A percentile compares a stretch with the other conserved stretches of the same genome.
Evolutionary conservation across 495 filamentous ascomycete species (phyloP).

Genomic region (Penicillium bialowiezense): DNA sequence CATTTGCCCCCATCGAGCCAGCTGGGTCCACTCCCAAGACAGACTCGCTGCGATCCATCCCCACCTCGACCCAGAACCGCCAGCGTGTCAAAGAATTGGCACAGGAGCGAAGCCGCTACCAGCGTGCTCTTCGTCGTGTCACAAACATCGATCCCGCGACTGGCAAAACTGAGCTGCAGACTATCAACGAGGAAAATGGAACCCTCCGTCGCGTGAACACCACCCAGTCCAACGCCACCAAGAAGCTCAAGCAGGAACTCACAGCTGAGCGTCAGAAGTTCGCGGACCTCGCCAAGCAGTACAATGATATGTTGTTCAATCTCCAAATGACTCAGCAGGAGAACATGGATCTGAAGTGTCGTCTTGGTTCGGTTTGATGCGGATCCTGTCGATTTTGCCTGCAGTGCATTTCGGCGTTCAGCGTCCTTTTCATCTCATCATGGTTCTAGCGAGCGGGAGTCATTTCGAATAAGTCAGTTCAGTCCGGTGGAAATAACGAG

Average conservation of each 20-base stretch:
- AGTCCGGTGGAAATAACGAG: too few species aligned
- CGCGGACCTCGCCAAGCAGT: not conserved
- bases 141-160: not conserved
- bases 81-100: not conserved
- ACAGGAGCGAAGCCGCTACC: not conserved
- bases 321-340: not conserved
- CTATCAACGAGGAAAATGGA: not conserved
- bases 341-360: not conserved
- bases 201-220: not conserved
- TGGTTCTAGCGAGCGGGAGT: too few species aligned
- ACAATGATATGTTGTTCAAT: not conserved
- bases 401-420: too few species aligned
- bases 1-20: not conserved
- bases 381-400: not conserved
- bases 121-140: not conserved
- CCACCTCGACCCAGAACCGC: not conserved
- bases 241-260: not conserved
- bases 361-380: not conserved
- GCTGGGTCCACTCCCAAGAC: not conserved
- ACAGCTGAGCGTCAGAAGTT: not conserved
- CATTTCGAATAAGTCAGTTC: too few species aligned
- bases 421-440: too few species aligned
- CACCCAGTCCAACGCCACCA: not conserved
- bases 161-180: not conserved
- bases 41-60: too few species aligned